These are phyloP conservation scores for Fusarium veterinarium DNA, from an alignment of 2,329 filamentous ascomycete species.

Conservation along the genomic window DNA sequence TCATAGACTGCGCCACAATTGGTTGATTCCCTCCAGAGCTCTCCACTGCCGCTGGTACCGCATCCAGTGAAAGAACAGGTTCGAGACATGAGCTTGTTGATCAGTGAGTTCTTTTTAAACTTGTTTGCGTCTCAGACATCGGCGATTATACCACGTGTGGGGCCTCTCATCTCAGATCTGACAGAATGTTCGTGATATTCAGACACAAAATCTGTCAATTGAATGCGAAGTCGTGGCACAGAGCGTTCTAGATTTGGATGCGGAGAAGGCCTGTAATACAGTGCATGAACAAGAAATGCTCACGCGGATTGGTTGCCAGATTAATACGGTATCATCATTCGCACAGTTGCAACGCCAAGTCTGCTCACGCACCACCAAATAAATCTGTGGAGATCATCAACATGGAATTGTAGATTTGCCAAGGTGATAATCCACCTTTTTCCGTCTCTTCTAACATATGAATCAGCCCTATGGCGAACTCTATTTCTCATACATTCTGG, in stretches of 20 bases:
- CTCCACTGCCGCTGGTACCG: neutral
- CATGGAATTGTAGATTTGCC: slow-evolving; percentile 5
- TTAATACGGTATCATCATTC: neutral
- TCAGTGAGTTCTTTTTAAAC: neutral
- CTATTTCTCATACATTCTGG: neutral
- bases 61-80: neutral
- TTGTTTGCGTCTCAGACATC: neutral
- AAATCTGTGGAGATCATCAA: neutral
- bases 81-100: neutral
- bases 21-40: neutral
- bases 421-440: neutral
- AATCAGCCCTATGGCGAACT: neutral
- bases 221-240: neutral
- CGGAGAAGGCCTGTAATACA: neutral
- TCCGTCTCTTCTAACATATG: neutral
- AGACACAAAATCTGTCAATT: neutral
- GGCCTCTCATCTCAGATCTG: neutral
- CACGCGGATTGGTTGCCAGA: neutral
- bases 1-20: neutral
- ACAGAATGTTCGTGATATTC: neutral
- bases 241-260: neutral
- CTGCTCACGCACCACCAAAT: neutral
- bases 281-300: neutral
- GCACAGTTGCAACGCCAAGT: neutral
- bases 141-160: neutral